Evolutionary conservation across 257 asterid genomes (phyloP), one percentile per base, ranked within the genome.

Genomic region (Marsdenia floribunda): DNA sequence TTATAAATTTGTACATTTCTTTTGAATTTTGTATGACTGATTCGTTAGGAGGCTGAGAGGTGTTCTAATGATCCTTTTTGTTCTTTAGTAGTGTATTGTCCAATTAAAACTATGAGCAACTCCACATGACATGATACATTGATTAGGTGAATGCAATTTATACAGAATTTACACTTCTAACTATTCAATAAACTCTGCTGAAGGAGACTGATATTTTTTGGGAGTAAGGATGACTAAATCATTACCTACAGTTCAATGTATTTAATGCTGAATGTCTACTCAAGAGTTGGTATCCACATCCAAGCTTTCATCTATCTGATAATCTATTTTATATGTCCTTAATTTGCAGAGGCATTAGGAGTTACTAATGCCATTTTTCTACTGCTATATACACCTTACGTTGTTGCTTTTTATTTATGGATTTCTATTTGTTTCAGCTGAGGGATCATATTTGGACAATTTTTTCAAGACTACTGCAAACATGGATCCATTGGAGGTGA

Each of bases 391-490:
- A 33, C 49, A 18, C 60, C 9, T 55, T 55, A 53, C 52, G 52
- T 9, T 65, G 61, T 42, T 75, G 54, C 53, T 46, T 68, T 55
- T 19, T 74, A 16, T 66, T 44, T 26, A 70, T 72, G 76, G 33
- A 24, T 71, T 63, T 71, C 60, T 78, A 26, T 74, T 49, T 76
- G 73, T 80, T 82, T 66, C 89, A 94, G 98, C 77, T 77, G 92
- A 89, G 76, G 96, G 90, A 50, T 94, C 97, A 71, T 94, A 88
- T 86, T 81, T 94, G 79, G 99, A 90, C 80, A 92, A 85, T 22
- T 92, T 94, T 85, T 90, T 83, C 87, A 92, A 86, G 83, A 78
- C 88, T 80, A 94, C 99, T 65, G 96, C 92, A 52, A 73, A 85
- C 71, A 87, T 94, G 96, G 75, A 86, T 71, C 92, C 95, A 1